Base-by-base conservation (phyloP, 345 rosid genomes). In the Gossypium thurberi region DNA sequence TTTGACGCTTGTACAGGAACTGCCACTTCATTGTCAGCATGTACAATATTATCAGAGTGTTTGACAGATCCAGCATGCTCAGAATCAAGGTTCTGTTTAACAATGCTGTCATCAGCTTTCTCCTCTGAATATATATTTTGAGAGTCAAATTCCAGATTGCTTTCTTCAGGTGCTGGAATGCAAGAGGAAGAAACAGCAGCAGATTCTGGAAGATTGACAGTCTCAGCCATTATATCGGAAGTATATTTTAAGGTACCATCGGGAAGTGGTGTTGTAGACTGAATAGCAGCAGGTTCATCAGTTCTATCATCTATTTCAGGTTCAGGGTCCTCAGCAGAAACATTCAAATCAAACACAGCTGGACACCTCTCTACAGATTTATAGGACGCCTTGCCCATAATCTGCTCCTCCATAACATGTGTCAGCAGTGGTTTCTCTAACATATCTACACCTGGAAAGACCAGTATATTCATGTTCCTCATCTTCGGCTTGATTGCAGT, bases 361-460 rank as follows among this genome's bases (percentile, higher is more conserved):
- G 46, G 12, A 8, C 33, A 8, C 14, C 15, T 28, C 50, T 17
- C 69, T 28, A n/a, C 13, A 43, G 55, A 50, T 64, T 61, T 51
- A 28, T 33, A 13, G 60, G 50, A 37, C 13, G 10, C 90, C 87
- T 76, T 48, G 56, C 76, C 42, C 28, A 61, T 70, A 8, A 65
- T 74, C 25, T 71, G 70, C 52, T 82, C 76, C 75, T 63, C 82
- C 3, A 69, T 14, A 51, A 63, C 63, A 58, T 72, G 81, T 78
- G 43, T 78, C 69, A 77, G 46, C 81, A 92, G 37, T 70, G 83
- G 77, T 79, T 92, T 95, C 87, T 87, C 88, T 77, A 95, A 78
- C 94, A 95, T 82, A 72, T 89, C 97, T 56, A 95, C 91, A 43
- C 98, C 91, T 47, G 97, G 99, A 83, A 95, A 95, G 56, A 86